Base-by-base conservation (phyloP, 75 land plant species). In the Cryptomeria japonica region DNA sequence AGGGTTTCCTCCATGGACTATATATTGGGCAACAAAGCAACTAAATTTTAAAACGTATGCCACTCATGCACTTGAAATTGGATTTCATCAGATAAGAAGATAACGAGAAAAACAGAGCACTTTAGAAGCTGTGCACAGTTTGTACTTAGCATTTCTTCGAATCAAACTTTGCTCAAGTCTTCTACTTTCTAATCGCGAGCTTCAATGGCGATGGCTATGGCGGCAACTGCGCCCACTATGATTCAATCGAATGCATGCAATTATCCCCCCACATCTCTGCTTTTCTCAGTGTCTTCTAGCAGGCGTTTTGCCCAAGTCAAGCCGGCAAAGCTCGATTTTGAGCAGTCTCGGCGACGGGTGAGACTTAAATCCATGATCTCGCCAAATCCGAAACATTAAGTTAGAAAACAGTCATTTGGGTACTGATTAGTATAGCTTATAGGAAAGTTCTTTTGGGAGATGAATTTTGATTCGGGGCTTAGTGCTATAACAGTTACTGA, bases 141-240 rank as follows among this genome's bases (percentile, higher is more conserved):
- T 0, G 25, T 8, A 9, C 7, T 41, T 32, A 38, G 3, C 42
- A 7, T 38, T 79, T 79, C 10, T 76, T 34, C 5, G 37, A 14
- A 5, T 4, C 14, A 76, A 76, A 14, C n/a, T 76, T 11, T 36
- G 36, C 2, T 51, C 16, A 51, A 51, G 55, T 12, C 38, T 76
- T 41, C 2, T 22, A 41, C 2, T 39, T 39, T 1, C 42, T 22
- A 7, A 19, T 5, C 6, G n/a, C 15, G 82, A 79, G 28, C 46
- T 79, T 79, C 82, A 79, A 79, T 79, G 82, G 44, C 82, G 46
- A 79, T 25, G 82, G 42, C 82, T 9, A 79, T 79, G 82, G 82
- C 82, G 18, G 38, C 42, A 41, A 41, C 44, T 38, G 9, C 82
- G 16, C 7, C 46, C 39, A 22, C 82, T 79, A 18, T 19, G 42